Evolutionary conservation across 2,329 filamentous ascomycete genomes (phyloP).

Genomic region (Claviceps arundinis): DNA sequence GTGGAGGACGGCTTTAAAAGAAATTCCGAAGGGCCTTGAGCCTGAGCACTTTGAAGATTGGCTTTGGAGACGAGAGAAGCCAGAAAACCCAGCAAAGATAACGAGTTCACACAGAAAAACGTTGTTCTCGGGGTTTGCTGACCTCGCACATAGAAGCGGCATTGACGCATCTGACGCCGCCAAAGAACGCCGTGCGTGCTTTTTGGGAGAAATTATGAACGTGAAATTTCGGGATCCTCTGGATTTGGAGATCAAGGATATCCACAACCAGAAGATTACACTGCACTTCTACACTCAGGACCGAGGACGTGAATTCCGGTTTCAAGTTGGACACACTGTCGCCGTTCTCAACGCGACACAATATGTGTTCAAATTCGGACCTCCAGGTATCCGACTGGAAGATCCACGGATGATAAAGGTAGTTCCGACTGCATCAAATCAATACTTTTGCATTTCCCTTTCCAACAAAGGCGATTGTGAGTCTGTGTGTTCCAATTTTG

Average conservation of each 20-base stretch:
- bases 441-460: too few species aligned
- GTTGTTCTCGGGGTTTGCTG: neutral
- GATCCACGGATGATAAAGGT: neutral
- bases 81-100: neutral
- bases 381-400: neutral
- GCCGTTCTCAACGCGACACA: neutral
- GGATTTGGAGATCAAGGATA: too few species aligned
- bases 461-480: too few species aligned
- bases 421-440: neutral
- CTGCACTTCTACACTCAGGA: too few species aligned
- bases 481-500: too few species aligned
- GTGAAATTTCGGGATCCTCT: neutral
- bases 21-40: neutral
- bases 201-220: neutral
- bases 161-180: neutral
- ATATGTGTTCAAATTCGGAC: neutral
- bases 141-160: neutral
- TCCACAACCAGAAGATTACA: too few species aligned
- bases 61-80: neutral
- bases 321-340: too few species aligned
- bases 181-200: neutral
- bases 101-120: neutral
- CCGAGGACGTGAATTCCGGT: too few species aligned
- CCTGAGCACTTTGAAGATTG: neutral
- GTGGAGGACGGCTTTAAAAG: neutral